These are phyloP conservation scores for Tricholoma sp. DNA, from an alignment of 768 basidiomycete genomes.

Conservation along the genomic window DNA sequence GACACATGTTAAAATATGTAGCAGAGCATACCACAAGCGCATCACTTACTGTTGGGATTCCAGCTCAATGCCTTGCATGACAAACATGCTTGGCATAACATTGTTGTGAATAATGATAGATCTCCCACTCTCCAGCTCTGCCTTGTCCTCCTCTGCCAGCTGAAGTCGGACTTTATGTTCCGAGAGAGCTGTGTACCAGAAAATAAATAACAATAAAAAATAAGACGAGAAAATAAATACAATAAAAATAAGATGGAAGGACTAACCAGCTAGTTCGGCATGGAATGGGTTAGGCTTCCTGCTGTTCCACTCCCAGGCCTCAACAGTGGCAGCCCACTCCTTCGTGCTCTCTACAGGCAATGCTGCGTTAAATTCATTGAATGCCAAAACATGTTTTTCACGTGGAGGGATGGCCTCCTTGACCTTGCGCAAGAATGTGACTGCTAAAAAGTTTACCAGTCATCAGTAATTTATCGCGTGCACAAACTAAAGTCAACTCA, in stretches of 20 bases:
- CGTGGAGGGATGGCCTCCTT: no score
- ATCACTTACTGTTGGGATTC: constrained; percentile 12
- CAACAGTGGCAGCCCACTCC: no score
- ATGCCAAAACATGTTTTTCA: no score
- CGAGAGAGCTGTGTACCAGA: neutral
- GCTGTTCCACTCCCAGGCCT: no score
- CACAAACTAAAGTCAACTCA: constrained; percentile 4
- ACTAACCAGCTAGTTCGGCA: no score
- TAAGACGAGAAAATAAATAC: no score
- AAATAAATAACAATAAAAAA: neutral
- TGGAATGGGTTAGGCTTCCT: no score
- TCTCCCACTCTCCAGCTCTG: neutral
- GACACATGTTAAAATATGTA: neutral
- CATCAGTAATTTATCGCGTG: neutral
- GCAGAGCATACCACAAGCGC: neutral
- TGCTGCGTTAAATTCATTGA: no score
- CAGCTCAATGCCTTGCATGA: constrained; percentile 12
- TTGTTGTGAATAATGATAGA: constrained; percentile 6
- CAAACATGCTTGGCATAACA: neutral
- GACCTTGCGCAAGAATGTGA: constrained; percentile 6
- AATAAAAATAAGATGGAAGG: no score
- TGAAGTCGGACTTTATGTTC: constrained; percentile 11
- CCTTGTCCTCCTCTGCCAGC: no score
- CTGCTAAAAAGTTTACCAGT: neutral
- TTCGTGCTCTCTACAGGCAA: no score